These are phyloP conservation scores for Phytophthora boehmeriae DNA, from an alignment of 352 stramenopile species.

Conservation along the genomic window DNA sequence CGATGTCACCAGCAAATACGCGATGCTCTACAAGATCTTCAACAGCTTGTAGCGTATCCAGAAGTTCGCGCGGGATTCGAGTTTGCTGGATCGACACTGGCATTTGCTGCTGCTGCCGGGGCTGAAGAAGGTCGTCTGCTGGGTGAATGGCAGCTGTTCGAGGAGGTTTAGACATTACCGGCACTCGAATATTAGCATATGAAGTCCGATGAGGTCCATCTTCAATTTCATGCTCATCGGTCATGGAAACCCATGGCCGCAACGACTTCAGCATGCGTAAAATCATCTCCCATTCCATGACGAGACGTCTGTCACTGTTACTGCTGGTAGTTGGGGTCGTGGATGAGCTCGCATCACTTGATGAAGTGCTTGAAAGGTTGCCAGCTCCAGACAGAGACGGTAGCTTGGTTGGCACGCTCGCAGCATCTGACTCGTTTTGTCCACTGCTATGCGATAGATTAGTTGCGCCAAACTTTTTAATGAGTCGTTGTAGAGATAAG, in stretches of 20 bases:
- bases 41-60: constrained; percentile 78
- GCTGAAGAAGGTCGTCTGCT: constrained; percentile 11
- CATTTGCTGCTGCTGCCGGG: constrained; percentile 34
- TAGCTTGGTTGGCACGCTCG: constrained; percentile 5
- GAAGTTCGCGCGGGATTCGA: constrained; percentile 73
- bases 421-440: constrained; percentile 11
- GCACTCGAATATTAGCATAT: constrained; percentile 15
- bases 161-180: constrained; percentile 11
- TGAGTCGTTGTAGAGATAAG: constrained; percentile 80
- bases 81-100: constrained; percentile 69
- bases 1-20: constrained; percentile 68
- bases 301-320: constrained; percentile 40
- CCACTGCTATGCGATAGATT: constrained; percentile 11
- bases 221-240: constrained; percentile 43
- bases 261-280: constrained; percentile 73
- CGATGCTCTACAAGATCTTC: constrained; percentile 70
- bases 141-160: constrained; percentile 19
- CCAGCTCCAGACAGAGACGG: constrained; percentile 5
- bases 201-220: constrained; percentile 19
- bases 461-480: constrained; percentile 83
- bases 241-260: constrained; percentile 71
- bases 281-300: constrained; percentile 89
- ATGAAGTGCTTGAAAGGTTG: constrained; percentile 5
- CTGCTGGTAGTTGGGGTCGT: constrained; percentile 1
- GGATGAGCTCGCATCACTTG: constrained; percentile 3